Evolutionary conservation across 306 rosid genomes (phyloP).

Genomic region (Comarum palustre): DNA sequence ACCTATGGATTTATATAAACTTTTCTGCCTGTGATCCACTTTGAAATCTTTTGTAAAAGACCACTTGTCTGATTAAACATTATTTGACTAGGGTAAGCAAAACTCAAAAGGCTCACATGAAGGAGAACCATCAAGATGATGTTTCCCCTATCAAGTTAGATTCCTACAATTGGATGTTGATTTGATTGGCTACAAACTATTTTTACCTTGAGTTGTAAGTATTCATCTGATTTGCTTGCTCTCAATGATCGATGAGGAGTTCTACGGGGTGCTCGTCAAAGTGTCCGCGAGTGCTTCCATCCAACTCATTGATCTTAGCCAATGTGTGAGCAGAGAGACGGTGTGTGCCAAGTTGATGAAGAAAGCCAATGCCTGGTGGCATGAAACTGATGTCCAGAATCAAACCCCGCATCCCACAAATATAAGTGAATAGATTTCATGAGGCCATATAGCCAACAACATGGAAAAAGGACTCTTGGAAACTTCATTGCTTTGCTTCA

Average conservation of each 20-base stretch:
- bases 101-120: neutral
- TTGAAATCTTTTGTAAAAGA: neutral
- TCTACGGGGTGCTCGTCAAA: constrained; percentile 56
- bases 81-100: neutral
- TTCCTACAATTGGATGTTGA: neutral
- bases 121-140: neutral
- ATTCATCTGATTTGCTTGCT: neutral
- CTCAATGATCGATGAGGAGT: constrained; percentile 7
- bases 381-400: neutral
- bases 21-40: neutral
- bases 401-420: neutral
- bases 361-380: constrained; percentile 31
- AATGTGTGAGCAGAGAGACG: constrained; percentile 48
- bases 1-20: neutral
- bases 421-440: neutral
- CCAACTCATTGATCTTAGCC: constrained; percentile 52
- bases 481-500: neutral
- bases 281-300: constrained; percentile 59
- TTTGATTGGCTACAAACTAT: neutral
- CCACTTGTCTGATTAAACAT: neutral
- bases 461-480: neutral
- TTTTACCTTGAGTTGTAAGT: neutral
- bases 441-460: neutral
- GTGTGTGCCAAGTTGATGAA: constrained; percentile 67
- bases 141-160: neutral